Evolutionary conservation across 306 rosid genomes (phyloP), one percentile per base, ranked within the genome.

Genomic region (Parietaria judaica): DNA sequence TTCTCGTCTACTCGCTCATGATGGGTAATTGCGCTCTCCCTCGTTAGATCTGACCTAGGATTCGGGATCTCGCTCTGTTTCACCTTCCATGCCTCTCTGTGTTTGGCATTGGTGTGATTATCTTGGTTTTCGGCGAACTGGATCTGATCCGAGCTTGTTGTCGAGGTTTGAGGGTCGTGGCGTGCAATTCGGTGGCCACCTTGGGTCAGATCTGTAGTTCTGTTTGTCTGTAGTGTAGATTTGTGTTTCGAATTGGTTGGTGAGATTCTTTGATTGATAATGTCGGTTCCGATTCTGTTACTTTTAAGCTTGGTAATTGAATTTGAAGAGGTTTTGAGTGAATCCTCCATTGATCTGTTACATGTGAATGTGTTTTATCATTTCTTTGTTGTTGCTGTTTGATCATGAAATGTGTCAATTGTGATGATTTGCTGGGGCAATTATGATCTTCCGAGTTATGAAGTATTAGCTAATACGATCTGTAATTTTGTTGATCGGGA

Each of bases 1-100:
- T 94, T 36, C 66, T 94, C 31, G 85, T 94, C 17, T 94, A 94
- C 74, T 94, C 99, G 35, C 99, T 94, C 76, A 94, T 94, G 99
- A 94, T 94, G 78, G 78, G 78, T 74, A 58, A 23, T 31, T 11
- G 54, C 3, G n/a, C 6, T 58, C 16, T 69, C 72, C 64, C 55
- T 39, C 17, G 55, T 4, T 60, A 70, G 89, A 86, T 86, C 86
- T 70, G 74, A 31, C 69, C 6, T 31, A 48, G 45, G 38, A 43
- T 36, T 49, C 10, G 53, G 5, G 65, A 64, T 70, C 57, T 61
- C 39, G 39, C 61, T 60, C 58, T 4, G 34, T 38, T 50, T 4
- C 7, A 14, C 50, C 12, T 14, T 3, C 44, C 7, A 8, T 31
- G 4, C 15, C 13, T n/a, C 9, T 46, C 3, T 14, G 7, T 12